A percentile compares a stretch with the other conserved stretches of the same genome.
Evolutionary conservation across 495 filamentous ascomycete species (phyloP).

Genomic region (Neurospora terricola): DNA sequence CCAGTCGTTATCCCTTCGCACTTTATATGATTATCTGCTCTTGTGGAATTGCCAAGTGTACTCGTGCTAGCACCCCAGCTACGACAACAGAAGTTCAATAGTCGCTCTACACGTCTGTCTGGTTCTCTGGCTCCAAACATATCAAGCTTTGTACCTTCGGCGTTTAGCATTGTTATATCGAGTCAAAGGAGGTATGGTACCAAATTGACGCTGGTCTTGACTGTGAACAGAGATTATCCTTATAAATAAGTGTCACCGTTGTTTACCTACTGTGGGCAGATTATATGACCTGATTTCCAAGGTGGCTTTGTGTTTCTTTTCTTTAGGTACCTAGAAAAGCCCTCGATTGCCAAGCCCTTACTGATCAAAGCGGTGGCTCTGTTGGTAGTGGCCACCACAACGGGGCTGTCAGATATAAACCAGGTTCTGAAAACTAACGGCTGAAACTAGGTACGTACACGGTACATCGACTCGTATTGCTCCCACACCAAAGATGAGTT

Average conservation of each 20-base stretch:
- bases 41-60: too few species aligned
- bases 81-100: background rate
- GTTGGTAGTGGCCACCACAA: background rate
- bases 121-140: background rate
- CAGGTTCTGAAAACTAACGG: background rate
- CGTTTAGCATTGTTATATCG: background rate
- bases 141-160: background rate
- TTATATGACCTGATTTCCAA: too few species aligned
- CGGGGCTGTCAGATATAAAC: background rate
- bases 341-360: too few species aligned
- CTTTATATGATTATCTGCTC: too few species aligned
- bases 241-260: background rate
- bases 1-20: too few species aligned
- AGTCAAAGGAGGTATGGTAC: too few species aligned
- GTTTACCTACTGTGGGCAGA: too few species aligned
- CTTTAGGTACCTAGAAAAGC: too few species aligned
- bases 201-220: background rate
- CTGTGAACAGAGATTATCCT: background rate
- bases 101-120: background rate
- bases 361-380: too few species aligned
- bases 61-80: background rate
- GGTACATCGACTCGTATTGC: background rate
- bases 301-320: too few species aligned
- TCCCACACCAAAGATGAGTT: background rate
- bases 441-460: background rate